Percentiles rank a stretch among this genome's conserved stretches.
phyloP scores from a whole-genome alignment of 2,329 filamentous ascomycete genomes.

The Claviceps africana region DNA sequence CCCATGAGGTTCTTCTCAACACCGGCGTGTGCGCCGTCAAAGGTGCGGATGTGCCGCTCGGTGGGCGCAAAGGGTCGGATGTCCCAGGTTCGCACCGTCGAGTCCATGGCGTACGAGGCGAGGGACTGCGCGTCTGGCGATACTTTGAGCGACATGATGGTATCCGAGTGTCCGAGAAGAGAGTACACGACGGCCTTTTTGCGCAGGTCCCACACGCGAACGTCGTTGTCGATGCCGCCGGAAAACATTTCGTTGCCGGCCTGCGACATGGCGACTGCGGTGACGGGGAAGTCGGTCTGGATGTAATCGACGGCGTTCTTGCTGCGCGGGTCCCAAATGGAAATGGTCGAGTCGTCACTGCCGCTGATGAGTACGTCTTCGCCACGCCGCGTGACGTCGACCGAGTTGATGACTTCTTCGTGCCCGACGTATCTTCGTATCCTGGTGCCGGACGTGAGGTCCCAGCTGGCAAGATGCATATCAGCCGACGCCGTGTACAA shows the following conservation, averaged over 20 bases:
- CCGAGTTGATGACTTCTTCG: constrained; percentile 85
- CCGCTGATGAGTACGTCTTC: constrained; percentile 84
- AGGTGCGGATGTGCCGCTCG: constrained; percentile 72
- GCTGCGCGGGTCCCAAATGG: constrained; percentile 87
- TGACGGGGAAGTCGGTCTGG: constrained; percentile 83
- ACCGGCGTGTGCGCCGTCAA: constrained; percentile 79
- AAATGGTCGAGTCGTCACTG: constrained; percentile 86
- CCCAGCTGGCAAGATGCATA: constrained; percentile 87
- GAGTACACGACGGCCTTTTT: constrained; percentile 83
- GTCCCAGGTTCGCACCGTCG: constrained; percentile 89
- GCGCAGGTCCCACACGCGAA: constrained; percentile 91
- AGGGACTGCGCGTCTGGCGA: constrained; percentile 86
- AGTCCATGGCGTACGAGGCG: constrained; percentile 86
- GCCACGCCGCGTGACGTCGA: constrained; percentile 79
- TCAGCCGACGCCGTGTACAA: constrained; percentile 90
- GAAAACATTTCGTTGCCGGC: constrained; percentile 92
- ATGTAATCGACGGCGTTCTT: constrained; percentile 82
- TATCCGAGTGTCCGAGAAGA: constrained; percentile 81
- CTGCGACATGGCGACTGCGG: constrained; percentile 79
- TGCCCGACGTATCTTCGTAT: constrained; percentile 89
- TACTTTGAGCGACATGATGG: constrained; percentile 77
- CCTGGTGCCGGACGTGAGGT: constrained; percentile 77
- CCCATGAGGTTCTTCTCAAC: constrained; percentile 84
- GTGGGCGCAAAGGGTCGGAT: constrained; percentile 86
- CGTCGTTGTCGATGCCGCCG: constrained; percentile 91